These are phyloP conservation scores for Pelargonium cotyledonis DNA, from an alignment of 441 rosid species.

Conservation along the genomic window DNA sequence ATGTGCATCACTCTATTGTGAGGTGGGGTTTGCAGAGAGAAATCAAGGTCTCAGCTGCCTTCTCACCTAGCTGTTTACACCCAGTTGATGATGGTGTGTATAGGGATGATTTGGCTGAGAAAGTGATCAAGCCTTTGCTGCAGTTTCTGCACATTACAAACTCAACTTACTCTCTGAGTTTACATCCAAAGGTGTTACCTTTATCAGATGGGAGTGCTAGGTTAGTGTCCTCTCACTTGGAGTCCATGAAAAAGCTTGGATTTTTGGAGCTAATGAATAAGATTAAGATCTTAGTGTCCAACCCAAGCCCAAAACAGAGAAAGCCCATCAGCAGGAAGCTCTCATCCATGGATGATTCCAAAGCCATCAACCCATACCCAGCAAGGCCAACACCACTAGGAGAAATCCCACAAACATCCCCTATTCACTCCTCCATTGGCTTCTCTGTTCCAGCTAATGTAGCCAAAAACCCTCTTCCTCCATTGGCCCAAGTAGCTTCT, in stretches of 20 bases:
- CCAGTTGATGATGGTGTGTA: constrained; percentile 11
- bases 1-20: constrained; percentile 48
- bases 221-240: constrained; percentile 23
- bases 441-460: constrained; percentile 40
- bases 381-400: constrained; percentile 44
- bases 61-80: constrained; percentile 38
- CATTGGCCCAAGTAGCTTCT: constrained; percentile 15
- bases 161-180: constrained; percentile 49
- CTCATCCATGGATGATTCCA: constrained; percentile 26
- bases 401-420: constrained; percentile 31
- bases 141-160: constrained; percentile 39
- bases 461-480: constrained; percentile 35
- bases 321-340: constrained; percentile 36
- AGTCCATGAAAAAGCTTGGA: constrained; percentile 36
- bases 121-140: constrained; percentile 31
- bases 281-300: constrained; percentile 37
- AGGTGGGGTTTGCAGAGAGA: constrained; percentile 69
- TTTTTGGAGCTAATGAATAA: constrained; percentile 29
- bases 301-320: constrained; percentile 11
- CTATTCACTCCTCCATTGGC: constrained; percentile 45
- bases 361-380: constrained; percentile 31
- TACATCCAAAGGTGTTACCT: constrained; percentile 33
- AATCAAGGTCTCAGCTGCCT: constrained; percentile 50
- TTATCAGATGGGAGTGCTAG: constrained; percentile 23
- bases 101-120: constrained; percentile 19